These are phyloP conservation scores for Tuber aestivum DNA, from an alignment of 495 filamentous ascomycete genomes.

Conservation along the genomic window DNA sequence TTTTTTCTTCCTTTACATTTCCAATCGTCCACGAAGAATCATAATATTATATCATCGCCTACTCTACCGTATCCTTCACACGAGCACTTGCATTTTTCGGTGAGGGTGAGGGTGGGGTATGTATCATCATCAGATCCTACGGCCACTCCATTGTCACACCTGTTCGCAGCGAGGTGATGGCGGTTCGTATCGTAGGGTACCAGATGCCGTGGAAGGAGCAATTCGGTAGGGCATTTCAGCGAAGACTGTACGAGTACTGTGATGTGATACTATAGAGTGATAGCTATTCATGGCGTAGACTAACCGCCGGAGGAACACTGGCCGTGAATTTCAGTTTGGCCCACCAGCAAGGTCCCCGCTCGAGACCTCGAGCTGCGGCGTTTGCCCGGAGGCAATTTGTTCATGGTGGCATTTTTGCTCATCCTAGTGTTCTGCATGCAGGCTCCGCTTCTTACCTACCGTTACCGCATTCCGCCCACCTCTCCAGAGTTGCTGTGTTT, in stretches of 20 bases:
- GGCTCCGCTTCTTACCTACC: no score
- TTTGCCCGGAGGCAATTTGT: no score
- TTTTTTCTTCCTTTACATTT: slow-evolving; percentile 6
- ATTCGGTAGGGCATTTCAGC: neutral
- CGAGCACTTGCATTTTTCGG: neutral
- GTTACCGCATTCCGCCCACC: no score
- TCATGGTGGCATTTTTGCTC: no score
- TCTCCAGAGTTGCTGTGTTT: no score
- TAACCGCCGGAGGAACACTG: neutral
- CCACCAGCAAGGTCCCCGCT: neutral
- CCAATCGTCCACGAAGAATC: neutral
- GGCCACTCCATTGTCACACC: neutral
- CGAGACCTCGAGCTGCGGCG: no score
- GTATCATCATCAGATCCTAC: neutral
- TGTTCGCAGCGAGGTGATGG: neutral
- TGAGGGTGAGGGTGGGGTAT: neutral
- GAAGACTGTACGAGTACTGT: neutral
- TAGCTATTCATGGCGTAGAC: neutral
- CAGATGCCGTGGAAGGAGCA: neutral
- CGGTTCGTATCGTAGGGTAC: neutral
- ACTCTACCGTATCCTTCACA: neutral
- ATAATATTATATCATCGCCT: neutral
- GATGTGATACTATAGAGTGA: neutral
- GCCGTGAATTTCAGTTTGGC: neutral
- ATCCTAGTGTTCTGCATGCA: no score